Conservation (phyloP, 306 rosid genomes). For the Citrullus colocynthis region DNA sequence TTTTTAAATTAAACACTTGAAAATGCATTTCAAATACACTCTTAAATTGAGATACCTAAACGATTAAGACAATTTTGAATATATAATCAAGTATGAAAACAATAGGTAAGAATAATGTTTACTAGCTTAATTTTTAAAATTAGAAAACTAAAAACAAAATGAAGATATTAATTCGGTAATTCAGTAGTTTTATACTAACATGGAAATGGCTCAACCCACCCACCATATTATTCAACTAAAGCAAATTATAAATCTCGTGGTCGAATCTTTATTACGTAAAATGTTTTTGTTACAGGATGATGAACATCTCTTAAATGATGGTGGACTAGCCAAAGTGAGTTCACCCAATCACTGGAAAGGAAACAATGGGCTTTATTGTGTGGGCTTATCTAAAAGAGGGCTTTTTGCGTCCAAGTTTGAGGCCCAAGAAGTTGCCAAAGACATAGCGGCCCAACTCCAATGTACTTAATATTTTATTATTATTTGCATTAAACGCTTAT, state of each 20-base stretch:
- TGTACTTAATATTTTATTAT: neutral
- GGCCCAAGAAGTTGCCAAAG: conserved; percentile 49
- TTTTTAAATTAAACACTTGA: too few relatives aligned
- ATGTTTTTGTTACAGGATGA: conserved; percentile 27
- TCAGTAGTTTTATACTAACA: too few relatives aligned
- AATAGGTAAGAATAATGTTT: too few relatives aligned
- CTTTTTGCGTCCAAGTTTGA: conserved; percentile 36
- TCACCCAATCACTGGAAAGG: conserved; percentile 67
- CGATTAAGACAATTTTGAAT: too few relatives aligned
- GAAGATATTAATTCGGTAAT: too few relatives aligned
- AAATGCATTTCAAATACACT: too few relatives aligned
- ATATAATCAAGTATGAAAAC: too few relatives aligned
- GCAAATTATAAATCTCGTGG: neutral
- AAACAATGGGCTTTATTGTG: conserved; percentile 46
- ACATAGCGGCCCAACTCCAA: conserved; percentile 15
- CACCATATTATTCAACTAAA: too few relatives aligned
- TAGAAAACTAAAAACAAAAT: too few relatives aligned
- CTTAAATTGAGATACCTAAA: too few relatives aligned
- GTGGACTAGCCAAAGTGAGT: conserved; percentile 41
- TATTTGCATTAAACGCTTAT: neutral
- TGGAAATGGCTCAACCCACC: too few relatives aligned
- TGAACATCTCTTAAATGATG: conserved; percentile 40
- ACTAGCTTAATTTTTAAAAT: too few relatives aligned
- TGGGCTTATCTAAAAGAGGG: conserved; percentile 51
- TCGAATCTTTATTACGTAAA: neutral